Evolutionary conservation across 2,329 filamentous ascomycete species (phyloP), one percentile per base, ranked within the genome.

Genomic region (Apiospora arundinis): DNA sequence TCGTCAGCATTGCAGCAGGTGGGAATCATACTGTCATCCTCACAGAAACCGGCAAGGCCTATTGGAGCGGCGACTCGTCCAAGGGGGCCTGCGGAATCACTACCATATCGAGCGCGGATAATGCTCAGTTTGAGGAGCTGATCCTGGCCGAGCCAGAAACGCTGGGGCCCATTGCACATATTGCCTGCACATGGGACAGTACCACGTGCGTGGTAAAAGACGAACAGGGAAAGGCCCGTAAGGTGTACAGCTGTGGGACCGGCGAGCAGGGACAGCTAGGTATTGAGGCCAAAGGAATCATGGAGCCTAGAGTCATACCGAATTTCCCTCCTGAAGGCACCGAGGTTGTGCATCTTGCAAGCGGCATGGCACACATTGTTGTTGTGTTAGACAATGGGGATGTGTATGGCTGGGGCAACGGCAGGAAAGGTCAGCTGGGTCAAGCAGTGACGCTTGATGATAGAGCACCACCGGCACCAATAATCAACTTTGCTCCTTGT

Each of bases 1-100:
- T 86, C 70, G 75, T 78, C 69, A 80, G 79, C 56, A 80, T 87
- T 12, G 83, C 83, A 25, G 85, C 93, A 9, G 95, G 95, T 4
- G 95, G 95, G 1, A 98, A 98, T 78, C 95, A 98, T 80, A 97
- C 94, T 0, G 82, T 98, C 4, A 80, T 97, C 12, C 84, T 95
- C 14, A 89, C 88, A n/a, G 78, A 84, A 4, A 79, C 84, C 37
- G 91, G 92, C 0, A 75, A 82, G 1, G 83, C 95, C 0, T 92
- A 89, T 77, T 91, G 89, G 77, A 87, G 90, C 65, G 95, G 95
- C 0, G 88, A 91, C 72, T 84, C 82, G 9, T 78, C 82, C 1
- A 84, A 79, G 14, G 89, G 89, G 16, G 88, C 89, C 2, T 91
- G 89, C 74, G 89, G 89, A 1, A 75, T 85, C 12, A 74, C 80